Evolutionary conservation across 2,329 filamentous ascomycete species (phyloP), one percentile per base, ranked within the genome.

Genomic region (Thielaviopsis musarum): DNA sequence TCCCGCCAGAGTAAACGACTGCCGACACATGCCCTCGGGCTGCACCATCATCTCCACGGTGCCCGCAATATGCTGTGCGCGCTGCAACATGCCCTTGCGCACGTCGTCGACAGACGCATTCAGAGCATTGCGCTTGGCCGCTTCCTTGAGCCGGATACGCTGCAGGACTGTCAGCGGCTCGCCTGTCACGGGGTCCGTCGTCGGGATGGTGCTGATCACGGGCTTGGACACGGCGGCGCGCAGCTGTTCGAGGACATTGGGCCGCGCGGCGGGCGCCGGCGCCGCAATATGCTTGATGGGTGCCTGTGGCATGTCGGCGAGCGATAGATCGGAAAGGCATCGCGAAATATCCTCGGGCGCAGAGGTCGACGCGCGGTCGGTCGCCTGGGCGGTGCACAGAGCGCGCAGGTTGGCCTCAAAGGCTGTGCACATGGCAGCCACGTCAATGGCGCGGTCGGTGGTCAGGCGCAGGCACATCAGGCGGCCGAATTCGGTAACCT

Each of bases 101-200:
- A 79, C 73, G 2, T 87, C 71, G 64, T 83, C 76, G 0, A 77
- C 74, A 0, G 76, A 65, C 5, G 80, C 74, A 0, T 80, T 75
- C 10, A 87, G 70, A 1, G 84, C 83, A 0, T 78, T 69, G 2
- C 77, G 67, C 69, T 79, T 77, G 68, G 79, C 74, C 64, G 77
- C 70, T 64, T 87, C 80, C 73, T 91, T 91, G 59, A 78, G 75
- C 63, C 85, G 83, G 63, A 94, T 80, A 55, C 87, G 84, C 69
- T 91, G 87, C 60, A 93, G 76, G 24, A 94, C 79, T 58, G 80
- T 81, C 73, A 85, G 82, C 71, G 83, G 75, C 53, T 70, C 69
- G 52, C 72, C 75, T 56, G 75, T 74, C 1, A 72, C 63, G 62
- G 76, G 77, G 45, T 71, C 64, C 59, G 70, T 64, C 0, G 69